Evolutionary conservation across 768 basidiomycete genomes (phyloP), one percentile per base, ranked within the genome.

Genomic region (Lyophyllum decastes): DNA sequence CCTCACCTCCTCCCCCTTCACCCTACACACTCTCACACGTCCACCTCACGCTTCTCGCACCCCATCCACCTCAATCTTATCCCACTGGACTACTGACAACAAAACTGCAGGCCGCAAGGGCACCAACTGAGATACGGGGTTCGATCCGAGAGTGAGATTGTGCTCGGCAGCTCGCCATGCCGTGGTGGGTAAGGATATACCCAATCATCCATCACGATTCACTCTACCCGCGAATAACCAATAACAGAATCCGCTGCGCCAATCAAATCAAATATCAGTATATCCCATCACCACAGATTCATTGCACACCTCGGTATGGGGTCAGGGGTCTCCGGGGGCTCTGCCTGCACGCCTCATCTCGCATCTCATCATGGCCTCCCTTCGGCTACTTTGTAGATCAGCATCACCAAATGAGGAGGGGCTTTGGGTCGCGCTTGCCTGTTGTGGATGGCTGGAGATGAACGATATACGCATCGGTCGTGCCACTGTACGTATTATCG

Each of bases 311-410:
- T 30, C 30, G 10, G 30, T 50, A 40, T 56, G 49, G 54, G 55
- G 55, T 50, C 14, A 38, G 19, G 61, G 46, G 61, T 62, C 43
- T 53, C 61, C 33, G 61, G 61, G 60, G 61, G 45, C 8, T 51
- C 11, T 21, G 22, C 54, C 11, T 21, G 22, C 49, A 25, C 45
- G 45, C 33, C 44, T 52, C 30, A 48, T 53, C 34, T 52, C 41
- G 4, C 30, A 30, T 30, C 30, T 30, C 30, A 45, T 41, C 40
- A 19, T 41, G 30, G n/a, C n/a, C 40, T 17, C 4, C 7, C 16
- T n/a, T 19, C 40, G 40, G 40, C 4, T 5, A 41, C 40, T 41
- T 41, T 48, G 27, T 17, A 48, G 26, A 48, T 48, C n/a, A 16
- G 8, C 26, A 30, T 48, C 47, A 30, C 16, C 9, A 30, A 10